Percentiles rank a stretch among this genome's conserved stretches.
phyloP scores from a whole-genome alignment of 2,329 filamentous ascomycete genomes.

The Claviceps arundinis region DNA sequence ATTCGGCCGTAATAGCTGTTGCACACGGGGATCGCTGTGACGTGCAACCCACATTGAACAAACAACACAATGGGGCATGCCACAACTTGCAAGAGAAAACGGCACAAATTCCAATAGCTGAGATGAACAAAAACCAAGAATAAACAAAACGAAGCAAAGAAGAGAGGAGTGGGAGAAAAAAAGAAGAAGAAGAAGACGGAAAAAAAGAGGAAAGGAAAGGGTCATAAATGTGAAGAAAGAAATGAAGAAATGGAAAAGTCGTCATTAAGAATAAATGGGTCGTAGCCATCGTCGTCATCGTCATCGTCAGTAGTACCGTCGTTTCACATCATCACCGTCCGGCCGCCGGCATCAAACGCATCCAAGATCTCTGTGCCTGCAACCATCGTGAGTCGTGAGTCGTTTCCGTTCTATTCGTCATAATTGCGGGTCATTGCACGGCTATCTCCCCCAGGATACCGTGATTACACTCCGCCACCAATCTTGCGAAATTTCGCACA shows the following conservation, averaged over 20 bases:
- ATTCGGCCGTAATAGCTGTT: too few species aligned
- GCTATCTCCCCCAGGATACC: conserved; percentile 26
- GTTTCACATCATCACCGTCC: conserved; percentile 11
- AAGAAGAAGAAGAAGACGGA: conserved; percentile 4
- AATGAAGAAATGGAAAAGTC: conserved; percentile 6
- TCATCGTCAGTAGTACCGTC: conserved; percentile 21
- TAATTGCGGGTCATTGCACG: conserved; percentile 29
- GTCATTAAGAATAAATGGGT: conserved; percentile 14
- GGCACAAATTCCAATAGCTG: neutral
- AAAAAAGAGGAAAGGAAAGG: conserved; percentile 2
- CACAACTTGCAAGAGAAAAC: neutral
- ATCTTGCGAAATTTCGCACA: conserved; percentile 81
- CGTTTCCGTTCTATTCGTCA: conserved; percentile 11
- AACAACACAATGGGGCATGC: neutral
- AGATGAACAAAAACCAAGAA: neutral
- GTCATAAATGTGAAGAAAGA: conserved; percentile 5
- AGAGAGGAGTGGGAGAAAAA: neutral
- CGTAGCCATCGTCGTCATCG: conserved; percentile 21
- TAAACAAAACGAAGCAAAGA: neutral
- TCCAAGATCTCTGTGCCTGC: too few species aligned
- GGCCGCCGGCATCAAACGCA: too few species aligned
- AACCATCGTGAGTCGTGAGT: too few species aligned
- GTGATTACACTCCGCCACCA: conserved; percentile 65
- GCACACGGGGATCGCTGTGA: too few species aligned
- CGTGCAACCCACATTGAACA: too few species aligned